These are phyloP conservation scores for Chloropicon primus DNA, from an alignment of 139 green algal species.

Conservation along the genomic window DNA sequence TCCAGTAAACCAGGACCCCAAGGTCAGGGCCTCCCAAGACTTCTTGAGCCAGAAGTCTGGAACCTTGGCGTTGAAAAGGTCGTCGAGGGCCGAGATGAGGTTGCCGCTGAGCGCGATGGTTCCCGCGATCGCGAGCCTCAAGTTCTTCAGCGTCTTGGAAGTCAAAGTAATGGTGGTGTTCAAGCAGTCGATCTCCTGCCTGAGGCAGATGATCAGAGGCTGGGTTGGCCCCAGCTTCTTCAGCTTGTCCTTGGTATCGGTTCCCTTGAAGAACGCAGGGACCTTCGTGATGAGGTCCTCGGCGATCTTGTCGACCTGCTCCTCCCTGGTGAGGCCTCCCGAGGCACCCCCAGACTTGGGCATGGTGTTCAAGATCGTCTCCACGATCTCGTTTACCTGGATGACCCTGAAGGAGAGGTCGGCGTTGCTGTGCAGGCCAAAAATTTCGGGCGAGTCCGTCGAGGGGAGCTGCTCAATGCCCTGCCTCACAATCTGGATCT, in stretches of 20 bases:
- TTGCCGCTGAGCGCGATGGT: constrained; percentile 68
- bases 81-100: constrained; percentile 65
- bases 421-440: constrained; percentile 85
- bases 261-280: constrained; percentile 58
- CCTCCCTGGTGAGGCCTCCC: constrained; percentile 60
- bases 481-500: constrained; percentile 57
- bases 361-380: constrained; percentile 75
- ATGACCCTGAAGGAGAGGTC: constrained; percentile 84
- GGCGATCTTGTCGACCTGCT: constrained; percentile 78
- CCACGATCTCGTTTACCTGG: constrained; percentile 50
- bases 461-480: constrained; percentile 68
- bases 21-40: constrained; percentile 53
- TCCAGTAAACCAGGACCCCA: constrained; percentile 79
- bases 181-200: constrained; percentile 70
- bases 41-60: constrained; percentile 64
- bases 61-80: constrained; percentile 74
- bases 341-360: constrained; percentile 54
- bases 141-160: constrained; percentile 51
- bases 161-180: constrained; percentile 52
- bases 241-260: constrained; percentile 74
- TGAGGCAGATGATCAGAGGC: constrained; percentile 78
- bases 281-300: constrained; percentile 80
- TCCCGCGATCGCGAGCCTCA: constrained; percentile 74
- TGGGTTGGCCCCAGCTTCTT: constrained; percentile 60
- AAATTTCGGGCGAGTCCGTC: constrained; percentile 77